Evolutionary conservation across 768 basidiomycete genomes (phyloP), one percentile per base, ranked within the genome.

Genomic region (Rhodotorula taiwanensis): DNA sequence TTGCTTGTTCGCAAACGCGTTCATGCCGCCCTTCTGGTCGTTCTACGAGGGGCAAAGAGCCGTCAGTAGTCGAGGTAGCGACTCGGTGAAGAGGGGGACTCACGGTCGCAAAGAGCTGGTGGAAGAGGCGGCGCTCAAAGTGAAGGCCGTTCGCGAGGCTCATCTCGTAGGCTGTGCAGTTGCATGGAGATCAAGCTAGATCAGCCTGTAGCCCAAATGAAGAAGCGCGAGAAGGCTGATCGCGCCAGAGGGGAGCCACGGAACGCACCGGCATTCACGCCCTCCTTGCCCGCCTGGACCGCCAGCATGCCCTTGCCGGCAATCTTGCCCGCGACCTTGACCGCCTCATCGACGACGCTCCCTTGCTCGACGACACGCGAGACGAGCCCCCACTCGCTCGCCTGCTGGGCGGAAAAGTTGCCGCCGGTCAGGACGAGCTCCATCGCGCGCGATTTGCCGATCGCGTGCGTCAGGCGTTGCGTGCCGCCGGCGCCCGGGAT

Each of bases 401-500:
- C 94, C 71, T 94, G 88, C 59, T 82, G 77, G 2, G 93, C 94
- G 54, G 80, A 77, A 72, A 95, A 81, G 66, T 78, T 86, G 39
- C 88, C 83, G 6, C 94, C 93, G 0, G 93, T 95, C 51, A 97
- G 80, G 48, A 89, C 83, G 76, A 97, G 78, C 74, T 98, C 94
- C 94, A 97, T 98, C 21, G 92, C 82, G 66, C 88, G 83, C 14
- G 89, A 89, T 77, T 95, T 97, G 48, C 94, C 94, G 67, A 97
- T 82, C 15, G 86, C 81, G 66, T 80, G 83, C 20, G 88, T 83
- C 57, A 98, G 83, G 47, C 93, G 86, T 73, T 98, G 93, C 3
- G 91, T 89, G 8, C 93, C 93, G 34, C 93, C 94, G 14, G 87
- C 90, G 5, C 93, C 93, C 21, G 93, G 92, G 73, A 97, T 95